These are phyloP conservation scores for Mucor piriformis DNA, from an alignment of 371 early-diverging fungal genomes.

Conservation along the genomic window DNA sequence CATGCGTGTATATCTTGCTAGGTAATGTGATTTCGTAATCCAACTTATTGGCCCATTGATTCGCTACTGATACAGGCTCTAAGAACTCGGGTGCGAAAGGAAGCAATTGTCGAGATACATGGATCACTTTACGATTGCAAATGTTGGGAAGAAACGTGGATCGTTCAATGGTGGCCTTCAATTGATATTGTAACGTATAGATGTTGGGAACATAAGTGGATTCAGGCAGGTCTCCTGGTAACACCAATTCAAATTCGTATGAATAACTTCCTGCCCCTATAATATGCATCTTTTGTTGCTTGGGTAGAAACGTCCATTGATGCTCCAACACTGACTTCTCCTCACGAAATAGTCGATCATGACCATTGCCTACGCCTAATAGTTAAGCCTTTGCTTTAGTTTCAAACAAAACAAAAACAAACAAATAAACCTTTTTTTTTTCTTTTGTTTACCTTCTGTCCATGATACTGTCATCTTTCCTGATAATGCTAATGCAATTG, in stretches of 20 bases:
- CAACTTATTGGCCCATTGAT: slow-evolving; percentile 45
- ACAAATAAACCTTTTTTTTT: background rate
- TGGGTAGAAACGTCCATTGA: slow-evolving; percentile 39
- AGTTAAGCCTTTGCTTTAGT: background rate
- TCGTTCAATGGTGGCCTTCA: slow-evolving; percentile 44
- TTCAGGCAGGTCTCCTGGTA: slow-evolving; percentile 47
- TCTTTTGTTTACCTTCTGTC: slow-evolving; percentile 37
- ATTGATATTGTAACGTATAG: slow-evolving; percentile 41
- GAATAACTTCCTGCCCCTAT: slow-evolving; percentile 34
- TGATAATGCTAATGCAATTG: slow-evolving; percentile 33
- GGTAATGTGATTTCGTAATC: slow-evolving; percentile 50
- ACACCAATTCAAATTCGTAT: slow-evolving; percentile 44
- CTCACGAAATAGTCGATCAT: slow-evolving; percentile 39
- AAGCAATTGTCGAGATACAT: slow-evolving; percentile 32
- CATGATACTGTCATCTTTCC: slow-evolving; percentile 40
- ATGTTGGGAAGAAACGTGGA: slow-evolving; percentile 38
- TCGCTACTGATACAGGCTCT: slow-evolving; percentile 39
- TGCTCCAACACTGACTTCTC: slow-evolving; percentile 37
- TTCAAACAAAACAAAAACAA: background rate
- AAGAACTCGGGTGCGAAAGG: slow-evolving; percentile 32
- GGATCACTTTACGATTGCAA: slow-evolving; percentile 16
- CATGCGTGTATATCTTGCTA: slow-evolving; percentile 37
- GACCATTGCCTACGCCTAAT: slow-evolving; percentile 33
- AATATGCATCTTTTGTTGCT: slow-evolving; percentile 23
- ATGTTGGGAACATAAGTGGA: slow-evolving; percentile 36